Evolutionary conservation across 805 yeast genomes (phyloP).

Genomic region (Kodamaea restingae): DNA sequence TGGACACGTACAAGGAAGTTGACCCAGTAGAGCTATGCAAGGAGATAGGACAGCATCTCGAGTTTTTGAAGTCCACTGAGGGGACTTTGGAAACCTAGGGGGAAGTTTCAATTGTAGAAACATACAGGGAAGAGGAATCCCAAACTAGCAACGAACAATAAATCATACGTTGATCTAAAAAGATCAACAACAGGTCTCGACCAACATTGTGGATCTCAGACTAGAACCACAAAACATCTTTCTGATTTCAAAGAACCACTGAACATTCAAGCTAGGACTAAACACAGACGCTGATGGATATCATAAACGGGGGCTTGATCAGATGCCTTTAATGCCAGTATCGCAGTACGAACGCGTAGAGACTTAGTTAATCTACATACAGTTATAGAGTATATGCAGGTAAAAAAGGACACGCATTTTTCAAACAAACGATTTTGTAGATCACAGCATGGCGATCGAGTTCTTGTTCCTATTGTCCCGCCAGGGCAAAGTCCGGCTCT

Average conservation of each 20-base stretch:
- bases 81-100: constrained; percentile 31
- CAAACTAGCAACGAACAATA: neutral
- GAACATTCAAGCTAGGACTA: too few species aligned
- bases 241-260: too few species aligned
- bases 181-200: neutral
- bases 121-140: too few species aligned
- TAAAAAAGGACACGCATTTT: constrained; percentile 2
- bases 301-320: too few species aligned
- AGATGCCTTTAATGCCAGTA: too few species aligned
- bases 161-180: neutral
- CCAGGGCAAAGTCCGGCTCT: constrained; percentile 90
- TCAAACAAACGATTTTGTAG: neutral
- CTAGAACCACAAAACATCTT: too few species aligned
- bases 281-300: too few species aligned
- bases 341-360: neutral
- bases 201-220: too few species aligned
- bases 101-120: neutral
- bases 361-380: neutral
- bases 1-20: constrained; percentile 42
- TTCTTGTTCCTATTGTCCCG: constrained; percentile 80
- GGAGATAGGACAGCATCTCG: constrained; percentile 47
- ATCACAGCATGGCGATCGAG: constrained; percentile 59
- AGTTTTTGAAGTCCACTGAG: constrained; percentile 36
- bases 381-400: constrained; percentile 2
- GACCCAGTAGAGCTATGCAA: constrained; percentile 42